Base-by-base conservation (phyloP, 2,329 filamentous ascomycete genomes). In the Falciphora oryzae region DNA sequence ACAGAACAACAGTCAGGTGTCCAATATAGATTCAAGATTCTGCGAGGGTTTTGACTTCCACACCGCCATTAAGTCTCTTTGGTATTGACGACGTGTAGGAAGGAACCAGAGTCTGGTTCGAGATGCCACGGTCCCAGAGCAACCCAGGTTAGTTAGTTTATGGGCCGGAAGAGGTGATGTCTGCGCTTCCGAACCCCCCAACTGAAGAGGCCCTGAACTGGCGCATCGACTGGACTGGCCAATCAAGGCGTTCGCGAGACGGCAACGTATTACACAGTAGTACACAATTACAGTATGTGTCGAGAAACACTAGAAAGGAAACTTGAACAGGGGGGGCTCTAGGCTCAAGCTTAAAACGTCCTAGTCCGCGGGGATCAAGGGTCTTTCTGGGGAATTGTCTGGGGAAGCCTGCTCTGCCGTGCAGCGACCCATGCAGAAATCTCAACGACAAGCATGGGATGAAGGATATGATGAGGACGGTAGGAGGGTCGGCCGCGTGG, bases 381-480 rank as follows among this genome's bases (percentile, higher is more conserved):
- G 58, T 27, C 58, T 35, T 60, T 35, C 58, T 32, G 25, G 58
- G 58, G 58, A 25, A 25, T 53, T 53, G n/a, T 53, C 44, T 53
- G 44, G 44, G 44, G 44, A 53, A 53, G 44, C 57, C 57, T 31
- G 25, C 10, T 60, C 11, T 60, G 31, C 22, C 29, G 31, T 35
- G 58, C 31, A 27, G 31, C 11, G 31, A 35, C 58, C 58, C 28
- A 31, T 28, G 58, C 16, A 1, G 16, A 14, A 31, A 60, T 60
- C 58, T 7, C 57, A 16, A 60, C 2, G 29, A 60, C 31, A 60
- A 38, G 58, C 13, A 63, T 57, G 50, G 32, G 31, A 63, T 56
- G 61, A 62, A 62, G 10, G 35, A 22, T 62, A 6, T 4, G 22
- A 53, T 10, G 57, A n/a, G 57, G 56, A 28, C 25, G 27, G 14